phyloP scores from a whole-genome alignment of 2,329 filamentous ascomycete species.

The Penicillium concentricum region DNA sequence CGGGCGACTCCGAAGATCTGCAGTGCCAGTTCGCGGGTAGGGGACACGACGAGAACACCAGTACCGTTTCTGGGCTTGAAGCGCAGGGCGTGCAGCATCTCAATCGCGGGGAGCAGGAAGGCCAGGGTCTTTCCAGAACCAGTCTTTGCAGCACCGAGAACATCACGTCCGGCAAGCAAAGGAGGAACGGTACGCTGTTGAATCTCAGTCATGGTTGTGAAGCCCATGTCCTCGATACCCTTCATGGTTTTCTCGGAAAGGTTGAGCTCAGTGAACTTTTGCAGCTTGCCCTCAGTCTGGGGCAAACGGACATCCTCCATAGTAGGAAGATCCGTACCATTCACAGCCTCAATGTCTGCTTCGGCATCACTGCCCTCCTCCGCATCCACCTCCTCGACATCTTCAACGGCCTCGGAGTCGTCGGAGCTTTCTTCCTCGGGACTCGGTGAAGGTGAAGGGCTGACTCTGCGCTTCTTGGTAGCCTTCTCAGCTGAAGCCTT shows the following conservation, averaged over 20 bases:
- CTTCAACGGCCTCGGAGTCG: conserved; percentile 21
- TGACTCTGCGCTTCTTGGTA: conserved; percentile 42
- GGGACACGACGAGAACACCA: conserved; percentile 88
- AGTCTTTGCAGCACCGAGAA: conserved; percentile 93
- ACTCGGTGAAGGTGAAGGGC: conserved; percentile 33
- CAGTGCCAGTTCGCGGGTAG: conserved; percentile 87
- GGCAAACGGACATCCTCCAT: conserved; percentile 55
- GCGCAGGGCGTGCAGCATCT: conserved; percentile 83
- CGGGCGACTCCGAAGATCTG: conserved; percentile 95
- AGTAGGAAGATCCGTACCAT: conserved; percentile 53
- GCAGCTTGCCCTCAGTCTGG: conserved; percentile 59
- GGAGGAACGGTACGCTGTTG: conserved; percentile 85
- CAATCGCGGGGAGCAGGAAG: conserved; percentile 90
- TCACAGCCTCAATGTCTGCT: conserved; percentile 11
- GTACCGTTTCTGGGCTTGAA: conserved; percentile 95
- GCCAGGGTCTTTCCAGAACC: conserved; percentile 93
- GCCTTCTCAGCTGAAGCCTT: conserved; percentile 28
- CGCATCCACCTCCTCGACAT: conserved; percentile 32
- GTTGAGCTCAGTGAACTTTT: conserved; percentile 76
- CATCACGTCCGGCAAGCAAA: conserved; percentile 82
- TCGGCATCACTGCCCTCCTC: conserved; percentile 31
- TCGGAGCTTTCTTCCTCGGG: conserved; percentile 35
- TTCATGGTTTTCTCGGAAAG: conserved; percentile 85
- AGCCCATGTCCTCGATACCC: conserved; percentile 88
- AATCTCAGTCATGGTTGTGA: conserved; percentile 93